phyloP scores from a whole-genome alignment of 2,329 filamentous ascomycete species.

The Pezicula rhizophila region DNA sequence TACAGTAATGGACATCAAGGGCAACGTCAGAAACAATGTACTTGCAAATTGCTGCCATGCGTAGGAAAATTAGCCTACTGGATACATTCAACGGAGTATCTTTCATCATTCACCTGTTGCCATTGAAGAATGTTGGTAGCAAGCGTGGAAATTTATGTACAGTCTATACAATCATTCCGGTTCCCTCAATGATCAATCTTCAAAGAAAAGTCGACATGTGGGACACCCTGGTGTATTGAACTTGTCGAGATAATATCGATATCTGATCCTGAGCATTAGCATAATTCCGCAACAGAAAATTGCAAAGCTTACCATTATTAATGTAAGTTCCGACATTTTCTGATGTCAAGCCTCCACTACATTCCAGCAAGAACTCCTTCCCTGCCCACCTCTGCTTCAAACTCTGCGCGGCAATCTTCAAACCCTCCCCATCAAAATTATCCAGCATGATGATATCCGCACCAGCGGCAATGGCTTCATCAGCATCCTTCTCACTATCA shows the following conservation, averaged over 20 bases:
- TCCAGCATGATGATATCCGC: conserved; percentile 97
- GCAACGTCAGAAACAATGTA: too few species aligned
- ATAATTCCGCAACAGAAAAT: conserved; percentile 5
- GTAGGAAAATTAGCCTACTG: neutral
- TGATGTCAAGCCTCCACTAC: conserved; percentile 82
- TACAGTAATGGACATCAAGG: too few species aligned
- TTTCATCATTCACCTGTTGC: neutral
- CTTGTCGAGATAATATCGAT: conserved; percentile 95
- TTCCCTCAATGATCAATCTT: conserved; percentile 59
- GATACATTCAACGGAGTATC: too few species aligned
- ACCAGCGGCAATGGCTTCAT: conserved; percentile 84
- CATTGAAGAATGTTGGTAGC: neutral
- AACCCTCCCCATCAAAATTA: conserved; percentile 79
- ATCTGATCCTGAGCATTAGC: conserved; percentile 43
- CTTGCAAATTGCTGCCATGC: neutral
- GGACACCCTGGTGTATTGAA: conserved; percentile 91
- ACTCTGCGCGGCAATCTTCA: conserved; percentile 66
- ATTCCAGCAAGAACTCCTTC: conserved; percentile 77
- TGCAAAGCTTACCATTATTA: conserved; percentile 53
- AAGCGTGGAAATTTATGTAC: neutral
- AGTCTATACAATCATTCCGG: neutral
- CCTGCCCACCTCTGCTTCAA: conserved; percentile 78
- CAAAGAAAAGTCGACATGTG: conserved; percentile 90
- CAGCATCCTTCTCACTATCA: conserved; percentile 77
- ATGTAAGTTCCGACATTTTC: conserved; percentile 80